Base-by-base conservation (phyloP, 768 basidiomycete genomes). In the Tylopilus rubrobrunneus region DNA sequence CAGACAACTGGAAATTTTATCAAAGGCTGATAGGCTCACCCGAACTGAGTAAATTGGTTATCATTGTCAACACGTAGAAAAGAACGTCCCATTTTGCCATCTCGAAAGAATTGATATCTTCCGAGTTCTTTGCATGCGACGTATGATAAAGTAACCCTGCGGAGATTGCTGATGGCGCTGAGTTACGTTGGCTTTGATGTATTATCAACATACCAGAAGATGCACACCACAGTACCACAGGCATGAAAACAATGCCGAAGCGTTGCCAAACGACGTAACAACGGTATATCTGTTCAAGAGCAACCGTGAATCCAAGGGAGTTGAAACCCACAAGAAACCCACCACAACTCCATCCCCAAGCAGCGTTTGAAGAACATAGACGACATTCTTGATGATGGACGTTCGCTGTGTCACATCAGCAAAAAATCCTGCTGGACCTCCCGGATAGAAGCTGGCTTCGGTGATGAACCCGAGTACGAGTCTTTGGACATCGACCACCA, bases 401-500 rank as follows among this genome's bases (percentile, higher is more conserved):
- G 70, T 67, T 19, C 36, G 55, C 25, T 72, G 60, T 41, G 60
- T 62, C 6, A 55, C 48, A 46, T 68, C 62, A 4, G 61, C 62
- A 55, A 73, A 71, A 52, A 65, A 73, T 4, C 48, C 62, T 8
- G 49, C 9, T 3, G 71, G 65, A 9, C 69, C 70, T 0, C 65
- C 65, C 6, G 64, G 62, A 23, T 53, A 53, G 9, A 25, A 59
- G 25, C 53, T 49, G 9, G 65, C 56, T 45, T 62, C 40, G 33
- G 21, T 41, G 25, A 68, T 48, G n/a, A 73, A 62, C 7, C 68
- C 71, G 12, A 59, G 51, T 40, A 61, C n/a, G 3, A 69, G 46
- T 28, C 68, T 62, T 8, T 56, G 51, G 43, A 66, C 59, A 52
- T 67, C 58, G 15, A 64, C 48, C 12, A 19, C 51, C 19, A 68